Conservation (phyloP, 345 rosid genomes). For the Arabidopsis arenosa region DNA sequence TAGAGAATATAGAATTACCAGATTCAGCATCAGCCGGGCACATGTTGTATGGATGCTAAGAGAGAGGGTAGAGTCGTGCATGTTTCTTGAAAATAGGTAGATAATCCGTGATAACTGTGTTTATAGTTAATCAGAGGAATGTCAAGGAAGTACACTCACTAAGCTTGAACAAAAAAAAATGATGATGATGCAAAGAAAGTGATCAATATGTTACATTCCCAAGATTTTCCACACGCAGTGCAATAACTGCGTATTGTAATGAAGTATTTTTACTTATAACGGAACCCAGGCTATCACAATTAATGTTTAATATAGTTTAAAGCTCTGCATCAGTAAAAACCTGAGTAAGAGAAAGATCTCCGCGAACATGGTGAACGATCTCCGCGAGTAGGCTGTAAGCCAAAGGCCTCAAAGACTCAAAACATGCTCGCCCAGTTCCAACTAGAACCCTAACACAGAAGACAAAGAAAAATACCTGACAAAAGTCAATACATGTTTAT, state of each 20-base stretch:
- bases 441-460: constrained; percentile 76
- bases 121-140: constrained; percentile 32
- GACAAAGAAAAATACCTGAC: not conserved
- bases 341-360: constrained; percentile 87
- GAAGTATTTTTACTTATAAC: constrained; percentile 3
- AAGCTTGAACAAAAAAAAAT: not conserved
- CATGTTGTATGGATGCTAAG: constrained; percentile 97
- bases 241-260: constrained; percentile 13
- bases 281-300: constrained; percentile 17
- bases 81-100: constrained; percentile 93
- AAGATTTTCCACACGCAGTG: not conserved
- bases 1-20: constrained; percentile 56
- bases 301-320: constrained; percentile 19
- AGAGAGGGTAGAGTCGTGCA: constrained; percentile 97
- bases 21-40: constrained; percentile 97
- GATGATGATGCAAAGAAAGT: constrained; percentile 1
- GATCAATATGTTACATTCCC: constrained; percentile 22
- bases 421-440: constrained; percentile 98
- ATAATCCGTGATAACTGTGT: constrained; percentile 93
- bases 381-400: constrained; percentile 98
- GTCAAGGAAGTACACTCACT: constrained; percentile 30
- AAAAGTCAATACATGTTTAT: constrained; percentile 29
- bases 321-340: constrained; percentile 44
- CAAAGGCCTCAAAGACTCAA: constrained; percentile 95
- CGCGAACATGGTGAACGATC: constrained; percentile 98